phyloP scores from a whole-genome alignment of 2,329 filamentous ascomycete genomes.

The Xylaria sp. region DNA sequence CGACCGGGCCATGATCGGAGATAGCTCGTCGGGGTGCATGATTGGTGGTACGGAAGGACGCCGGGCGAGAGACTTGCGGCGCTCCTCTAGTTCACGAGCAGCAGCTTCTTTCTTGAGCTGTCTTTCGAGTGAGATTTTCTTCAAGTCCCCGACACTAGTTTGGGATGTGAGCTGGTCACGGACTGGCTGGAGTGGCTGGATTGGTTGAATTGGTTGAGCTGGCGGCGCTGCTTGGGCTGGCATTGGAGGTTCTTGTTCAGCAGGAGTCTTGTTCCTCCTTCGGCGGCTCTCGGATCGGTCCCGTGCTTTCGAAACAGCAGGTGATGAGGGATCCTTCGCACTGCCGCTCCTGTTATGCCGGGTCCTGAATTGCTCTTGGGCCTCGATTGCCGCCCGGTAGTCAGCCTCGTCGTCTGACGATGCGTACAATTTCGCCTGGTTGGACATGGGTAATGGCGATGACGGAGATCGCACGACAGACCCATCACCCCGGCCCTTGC shows the following conservation, averaged over 20 bases:
- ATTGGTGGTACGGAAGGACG: constrained; percentile 84
- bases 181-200: constrained; percentile 37
- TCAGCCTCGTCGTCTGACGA: constrained; percentile 74
- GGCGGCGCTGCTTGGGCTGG: constrained; percentile 42
- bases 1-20: constrained; percentile 51
- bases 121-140: constrained; percentile 68
- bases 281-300: constrained; percentile 57
- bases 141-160: constrained; percentile 64
- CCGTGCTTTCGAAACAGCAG: constrained; percentile 48
- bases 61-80: constrained; percentile 83
- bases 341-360: constrained; percentile 65
- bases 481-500: constrained; percentile 67
- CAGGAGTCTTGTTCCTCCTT: constrained; percentile 49
- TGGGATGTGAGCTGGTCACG: constrained; percentile 38
- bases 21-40: constrained; percentile 73
- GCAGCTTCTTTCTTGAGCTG: constrained; percentile 77
- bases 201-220: neutral
- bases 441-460: constrained; percentile 81
- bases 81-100: constrained; percentile 87
- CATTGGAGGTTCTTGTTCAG: constrained; percentile 47
- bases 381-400: constrained; percentile 63
- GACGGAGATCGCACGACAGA: constrained; percentile 77
- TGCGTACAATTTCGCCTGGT: constrained; percentile 62
- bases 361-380: constrained; percentile 66
- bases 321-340: constrained; percentile 47